Evolutionary conservation across 345 rosid genomes (phyloP).

Genomic region (Salix arbutifolia): DNA sequence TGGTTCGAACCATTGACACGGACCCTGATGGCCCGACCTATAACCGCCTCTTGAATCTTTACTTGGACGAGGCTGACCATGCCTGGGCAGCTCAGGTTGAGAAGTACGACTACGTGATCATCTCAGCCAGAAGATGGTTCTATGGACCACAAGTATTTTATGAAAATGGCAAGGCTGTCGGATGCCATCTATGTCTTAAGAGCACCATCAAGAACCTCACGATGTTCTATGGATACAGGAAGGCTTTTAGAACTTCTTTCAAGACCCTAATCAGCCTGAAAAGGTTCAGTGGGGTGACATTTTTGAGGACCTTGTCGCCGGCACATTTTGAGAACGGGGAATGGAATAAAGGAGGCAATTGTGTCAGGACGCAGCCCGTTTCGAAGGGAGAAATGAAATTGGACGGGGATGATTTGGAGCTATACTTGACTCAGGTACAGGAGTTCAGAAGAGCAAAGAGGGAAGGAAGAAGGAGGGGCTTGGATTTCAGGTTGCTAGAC

Average conservation of each 20-base stretch:
- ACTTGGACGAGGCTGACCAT: slow-evolving; percentile 46
- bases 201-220: slow-evolving; percentile 28
- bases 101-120: slow-evolving; percentile 38
- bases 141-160: slow-evolving; percentile 39
- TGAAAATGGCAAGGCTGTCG: slow-evolving; percentile 25
- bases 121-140: slow-evolving; percentile 61
- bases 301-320: slow-evolving; percentile 51
- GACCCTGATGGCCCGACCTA: slow-evolving; percentile 34
- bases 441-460: slow-evolving; percentile 35
- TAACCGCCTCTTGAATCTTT: slow-evolving; percentile 36
- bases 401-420: slow-evolving; percentile 34
- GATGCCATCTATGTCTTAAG: slow-evolving; percentile 36
- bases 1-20: slow-evolving; percentile 44
- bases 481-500: slow-evolving; percentile 35
- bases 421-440: slow-evolving; percentile 41
- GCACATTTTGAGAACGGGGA: slow-evolving; percentile 58
- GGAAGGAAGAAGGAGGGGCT: slow-evolving; percentile 34
- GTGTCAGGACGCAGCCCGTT: slow-evolving; percentile 47
- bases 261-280: slow-evolving; percentile 31
- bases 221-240: slow-evolving; percentile 45
- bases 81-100: slow-evolving; percentile 41
- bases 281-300: slow-evolving; percentile 34
- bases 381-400: slow-evolving; percentile 39
- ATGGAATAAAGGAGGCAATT: slow-evolving; percentile 64
- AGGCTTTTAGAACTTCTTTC: slow-evolving; percentile 56